phyloP scores from a whole-genome alignment of 768 basidiomycete genomes.

The Macrolepiota fuliginosa region DNA sequence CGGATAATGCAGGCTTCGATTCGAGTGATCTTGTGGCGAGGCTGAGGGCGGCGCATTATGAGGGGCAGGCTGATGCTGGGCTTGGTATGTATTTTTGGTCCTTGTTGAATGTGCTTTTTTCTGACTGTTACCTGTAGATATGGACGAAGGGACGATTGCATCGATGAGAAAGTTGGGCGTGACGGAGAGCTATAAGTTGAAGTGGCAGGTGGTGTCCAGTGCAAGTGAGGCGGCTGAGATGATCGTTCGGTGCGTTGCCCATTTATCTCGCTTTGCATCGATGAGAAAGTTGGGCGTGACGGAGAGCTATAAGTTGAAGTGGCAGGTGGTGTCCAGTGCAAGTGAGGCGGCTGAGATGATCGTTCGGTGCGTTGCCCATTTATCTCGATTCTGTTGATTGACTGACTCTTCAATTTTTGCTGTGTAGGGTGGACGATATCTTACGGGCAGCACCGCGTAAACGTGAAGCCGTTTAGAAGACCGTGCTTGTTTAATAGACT shows the following conservation, averaged over 20 bases:
- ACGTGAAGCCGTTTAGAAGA: constrained; percentile 69
- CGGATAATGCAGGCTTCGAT: constrained; percentile 97
- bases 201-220: constrained; percentile 90
- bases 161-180: constrained; percentile 88
- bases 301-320: constrained; percentile 96
- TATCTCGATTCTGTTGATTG: background rate
- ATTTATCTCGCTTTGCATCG: constrained; percentile 53
- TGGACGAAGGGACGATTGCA: constrained; percentile 81
- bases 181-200: constrained; percentile 97
- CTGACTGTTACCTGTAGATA: constrained; percentile 51
- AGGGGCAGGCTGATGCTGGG: constrained; percentile 82
- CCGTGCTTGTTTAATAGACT: background rate
- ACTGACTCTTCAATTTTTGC: background rate
- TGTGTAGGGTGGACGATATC: constrained; percentile 84
- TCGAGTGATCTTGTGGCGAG: constrained; percentile 92
- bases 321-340: constrained; percentile 91
- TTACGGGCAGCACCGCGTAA: constrained; percentile 81
- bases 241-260: constrained; percentile 80
- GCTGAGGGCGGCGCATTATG: constrained; percentile 91
- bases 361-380: constrained; percentile 60
- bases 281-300: constrained; percentile 90
- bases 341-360: constrained; percentile 99
- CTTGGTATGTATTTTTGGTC: constrained; percentile 54
- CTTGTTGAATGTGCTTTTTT: background rate
- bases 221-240: constrained; percentile 98